Percentiles rank a stretch among this genome's conserved stretches.
These are phyloP conservation scores for Xerocomus minutiporus DNA, from an alignment of 1,284 basidiomycete genomes.

Conservation along the genomic window DNA sequence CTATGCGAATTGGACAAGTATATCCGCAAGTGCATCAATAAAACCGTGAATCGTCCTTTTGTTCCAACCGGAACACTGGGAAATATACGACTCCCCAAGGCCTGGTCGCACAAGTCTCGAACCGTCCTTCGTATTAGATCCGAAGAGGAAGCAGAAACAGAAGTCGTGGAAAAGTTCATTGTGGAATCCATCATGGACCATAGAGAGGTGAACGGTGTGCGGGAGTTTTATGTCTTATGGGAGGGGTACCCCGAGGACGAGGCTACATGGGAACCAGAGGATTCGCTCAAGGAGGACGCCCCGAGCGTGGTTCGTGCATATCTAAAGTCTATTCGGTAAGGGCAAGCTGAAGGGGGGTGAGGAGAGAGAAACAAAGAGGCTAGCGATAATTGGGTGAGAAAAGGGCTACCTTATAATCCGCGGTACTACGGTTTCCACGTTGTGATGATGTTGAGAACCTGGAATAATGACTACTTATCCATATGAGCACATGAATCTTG, in stretches of 20 bases:
- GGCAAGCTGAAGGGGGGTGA: background rate
- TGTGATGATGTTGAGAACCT: slow-evolving; percentile 13
- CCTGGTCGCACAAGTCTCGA: slow-evolving; percentile 46
- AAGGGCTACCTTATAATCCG: slow-evolving; percentile 14
- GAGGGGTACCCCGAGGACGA: slow-evolving; percentile 51
- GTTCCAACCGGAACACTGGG: slow-evolving; percentile 27
- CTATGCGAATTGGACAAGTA: slow-evolving; percentile 69
- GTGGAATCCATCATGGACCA: slow-evolving; percentile 32
- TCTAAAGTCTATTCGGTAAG: slow-evolving; percentile 17
- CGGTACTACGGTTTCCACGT: slow-evolving; percentile 6
- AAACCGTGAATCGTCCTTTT: slow-evolving; percentile 28
- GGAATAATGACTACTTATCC: background rate
- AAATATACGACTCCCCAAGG: slow-evolving; percentile 41
- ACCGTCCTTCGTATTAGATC: slow-evolving; percentile 36
- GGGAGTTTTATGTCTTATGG: slow-evolving; percentile 57
- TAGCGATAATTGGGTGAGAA: slow-evolving; percentile 17
- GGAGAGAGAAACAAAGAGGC: background rate
- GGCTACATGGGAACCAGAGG: slow-evolving; percentile 61
- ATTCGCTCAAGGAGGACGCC: slow-evolving; percentile 45
- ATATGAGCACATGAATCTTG: background rate
- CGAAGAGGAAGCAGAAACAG: slow-evolving; percentile 34
- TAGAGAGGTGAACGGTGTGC: slow-evolving; percentile 29
- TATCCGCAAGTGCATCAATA: slow-evolving; percentile 37
- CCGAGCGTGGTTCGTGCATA: slow-evolving; percentile 22
- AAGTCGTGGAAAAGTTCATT: slow-evolving; percentile 39